Conservation (phyloP, 176 grass and related monocot species). For the Oryza meridionalis region DNA sequence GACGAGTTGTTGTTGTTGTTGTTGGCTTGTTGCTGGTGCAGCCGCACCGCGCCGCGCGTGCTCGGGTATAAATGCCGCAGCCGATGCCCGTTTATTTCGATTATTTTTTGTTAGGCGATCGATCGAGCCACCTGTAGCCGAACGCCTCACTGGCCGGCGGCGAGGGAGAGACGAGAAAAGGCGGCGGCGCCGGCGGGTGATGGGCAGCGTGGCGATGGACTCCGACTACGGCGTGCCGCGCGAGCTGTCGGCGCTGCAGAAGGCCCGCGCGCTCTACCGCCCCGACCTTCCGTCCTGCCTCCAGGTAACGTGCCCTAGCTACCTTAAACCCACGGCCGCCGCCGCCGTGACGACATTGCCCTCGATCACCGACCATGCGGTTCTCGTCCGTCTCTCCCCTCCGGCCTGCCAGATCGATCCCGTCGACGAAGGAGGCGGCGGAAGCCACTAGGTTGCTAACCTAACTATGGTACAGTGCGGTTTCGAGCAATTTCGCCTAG, state of each 20-base stretch:
- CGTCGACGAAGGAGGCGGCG: neutral
- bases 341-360: neutral
- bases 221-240: conserved; percentile 71
- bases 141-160: neutral
- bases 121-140: neutral
- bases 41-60: too few relatives aligned
- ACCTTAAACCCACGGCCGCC: neutral
- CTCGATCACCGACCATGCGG: neutral
- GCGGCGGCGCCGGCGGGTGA: neutral
- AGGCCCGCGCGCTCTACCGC: conserved; percentile 52
- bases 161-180: neutral
- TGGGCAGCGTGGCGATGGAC: conserved; percentile 51
- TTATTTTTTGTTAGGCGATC: neutral
- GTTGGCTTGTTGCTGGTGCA: too few relatives aligned
- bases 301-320: conserved; percentile 47
- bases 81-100: neutral
- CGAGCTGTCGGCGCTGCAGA: conserved; percentile 67
- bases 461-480: neutral
- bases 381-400: neutral
- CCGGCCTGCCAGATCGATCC: neutral
- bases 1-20: too few relatives aligned
- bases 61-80: neutral
- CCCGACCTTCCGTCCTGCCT: conserved; percentile 74
- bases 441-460: neutral
- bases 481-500: conserved; percentile 23